Conservation (phyloP, 768 basidiomycete species). For the Calvatia gigantea region DNA sequence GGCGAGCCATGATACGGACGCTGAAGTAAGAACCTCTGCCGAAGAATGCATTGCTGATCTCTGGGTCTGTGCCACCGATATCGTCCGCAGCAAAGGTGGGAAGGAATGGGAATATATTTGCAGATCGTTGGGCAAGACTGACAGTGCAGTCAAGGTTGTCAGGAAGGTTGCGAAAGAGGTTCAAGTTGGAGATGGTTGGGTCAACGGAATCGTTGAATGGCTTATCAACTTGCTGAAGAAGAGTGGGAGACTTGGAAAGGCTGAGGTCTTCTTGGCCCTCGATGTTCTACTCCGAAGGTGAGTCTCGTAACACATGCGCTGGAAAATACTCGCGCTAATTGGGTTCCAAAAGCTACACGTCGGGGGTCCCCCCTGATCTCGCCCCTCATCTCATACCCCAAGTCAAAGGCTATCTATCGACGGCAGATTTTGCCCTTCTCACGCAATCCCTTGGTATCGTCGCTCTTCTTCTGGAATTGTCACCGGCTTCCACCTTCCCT, state of each 20-base stretch:
- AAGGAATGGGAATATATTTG: slow-evolving; percentile 84
- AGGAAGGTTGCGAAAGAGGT: slow-evolving; percentile 79
- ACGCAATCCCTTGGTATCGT: slow-evolving; percentile 67
- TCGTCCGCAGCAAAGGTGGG: slow-evolving; percentile 56
- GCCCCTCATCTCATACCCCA: slow-evolving; percentile 65
- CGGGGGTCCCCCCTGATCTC: slow-evolving; percentile 51
- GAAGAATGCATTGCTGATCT: slow-evolving; percentile 83
- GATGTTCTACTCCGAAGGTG: slow-evolving; percentile 70
- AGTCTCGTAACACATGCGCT: slow-evolving; percentile 6
- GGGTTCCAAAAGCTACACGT: slow-evolving; percentile 29
- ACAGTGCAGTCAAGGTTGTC: slow-evolving; percentile 77
- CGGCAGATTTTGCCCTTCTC: slow-evolving; percentile 73
- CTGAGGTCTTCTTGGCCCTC: slow-evolving; percentile 75
- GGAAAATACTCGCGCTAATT: background rate
- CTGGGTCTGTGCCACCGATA: slow-evolving; percentile 82
- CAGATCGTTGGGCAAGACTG: slow-evolving; percentile 64
- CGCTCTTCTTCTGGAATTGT: slow-evolving; percentile 63
- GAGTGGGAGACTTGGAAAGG: slow-evolving; percentile 75
- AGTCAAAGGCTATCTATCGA: slow-evolving; percentile 71
- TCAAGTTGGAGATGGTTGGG: slow-evolving; percentile 71
- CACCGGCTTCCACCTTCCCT: slow-evolving; percentile 68
- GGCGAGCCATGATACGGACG: slow-evolving; percentile 81
- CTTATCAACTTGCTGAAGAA: slow-evolving; percentile 70
- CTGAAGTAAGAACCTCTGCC: slow-evolving; percentile 81
- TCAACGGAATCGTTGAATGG: slow-evolving; percentile 77